Percentiles rank a stretch among this genome's conserved stretches.
These are phyloP conservation scores for Cytospora paraplurivora DNA, from an alignment of 2,329 filamentous ascomycete genomes.

Conservation along the genomic window DNA sequence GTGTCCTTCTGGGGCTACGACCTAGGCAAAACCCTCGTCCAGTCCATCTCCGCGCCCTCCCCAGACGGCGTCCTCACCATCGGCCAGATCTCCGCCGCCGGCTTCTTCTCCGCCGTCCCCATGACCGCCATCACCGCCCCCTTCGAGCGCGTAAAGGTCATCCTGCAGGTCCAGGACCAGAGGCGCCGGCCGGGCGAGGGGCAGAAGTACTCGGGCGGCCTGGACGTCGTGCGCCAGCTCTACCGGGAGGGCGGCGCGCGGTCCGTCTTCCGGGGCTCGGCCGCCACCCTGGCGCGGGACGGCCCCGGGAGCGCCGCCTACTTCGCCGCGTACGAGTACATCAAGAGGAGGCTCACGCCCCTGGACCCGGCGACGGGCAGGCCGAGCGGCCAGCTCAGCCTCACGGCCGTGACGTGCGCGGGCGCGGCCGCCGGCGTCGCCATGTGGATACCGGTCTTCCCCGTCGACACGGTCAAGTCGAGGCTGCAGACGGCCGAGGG, in stretches of 20 bases:
- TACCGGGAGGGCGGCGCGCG: constrained; percentile 89
- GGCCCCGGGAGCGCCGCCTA: constrained; percentile 92
- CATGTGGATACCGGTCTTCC: constrained; percentile 99
- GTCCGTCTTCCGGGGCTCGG: constrained; percentile 88
- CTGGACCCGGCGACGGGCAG: constrained; percentile 73
- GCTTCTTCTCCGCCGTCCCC: constrained; percentile 96
- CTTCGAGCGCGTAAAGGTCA: constrained; percentile 98
- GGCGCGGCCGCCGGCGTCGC: constrained; percentile 91
- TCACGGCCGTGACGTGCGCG: constrained; percentile 80
- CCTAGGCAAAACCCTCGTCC: constrained; percentile 87
- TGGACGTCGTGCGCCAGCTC: constrained; percentile 90
- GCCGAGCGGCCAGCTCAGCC: constrained; percentile 73
- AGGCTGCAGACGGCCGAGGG: constrained; percentile 89
- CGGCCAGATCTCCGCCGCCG: constrained; percentile 84
- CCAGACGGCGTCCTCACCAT: constrained; percentile 75
- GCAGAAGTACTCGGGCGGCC: constrained; percentile 82
- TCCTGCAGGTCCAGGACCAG: constrained; percentile 96
- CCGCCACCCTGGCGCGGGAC: constrained; percentile 90
- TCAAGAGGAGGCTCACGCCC: constrained; percentile 86
- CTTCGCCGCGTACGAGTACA: constrained; percentile 95
- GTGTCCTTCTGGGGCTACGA: constrained; percentile 87
- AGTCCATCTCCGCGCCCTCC: constrained; percentile 63
- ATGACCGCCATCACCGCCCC: constrained; percentile 99
- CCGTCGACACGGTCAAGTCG: constrained; percentile 94
- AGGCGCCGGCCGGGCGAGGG: constrained; percentile 83